Evolutionary conservation across 2,329 filamentous ascomycete genomes (phyloP).

Genomic region (Periconia sp.): DNA sequence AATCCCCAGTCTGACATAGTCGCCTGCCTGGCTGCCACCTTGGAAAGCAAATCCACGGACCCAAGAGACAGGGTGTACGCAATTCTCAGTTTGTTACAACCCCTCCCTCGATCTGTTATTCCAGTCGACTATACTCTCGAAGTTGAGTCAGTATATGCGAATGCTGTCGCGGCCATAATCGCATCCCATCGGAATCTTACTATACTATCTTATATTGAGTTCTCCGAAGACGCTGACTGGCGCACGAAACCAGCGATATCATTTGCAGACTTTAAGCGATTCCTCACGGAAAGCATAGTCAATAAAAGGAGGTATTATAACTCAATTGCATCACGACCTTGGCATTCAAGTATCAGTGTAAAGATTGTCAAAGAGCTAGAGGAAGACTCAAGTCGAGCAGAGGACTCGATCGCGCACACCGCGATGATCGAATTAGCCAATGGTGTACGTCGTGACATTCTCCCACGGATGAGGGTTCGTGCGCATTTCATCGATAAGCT

Average conservation of each 20-base stretch:
- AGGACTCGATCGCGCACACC: no score
- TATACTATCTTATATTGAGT: background rate
- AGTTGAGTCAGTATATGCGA: background rate
- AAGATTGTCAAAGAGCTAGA: no score
- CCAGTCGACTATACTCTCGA: conserved; percentile 11
- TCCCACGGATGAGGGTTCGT: background rate
- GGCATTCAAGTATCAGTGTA: no score
- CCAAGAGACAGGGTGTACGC: conserved; percentile 15
- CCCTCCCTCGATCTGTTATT: conserved; percentile 2
- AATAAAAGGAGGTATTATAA: no score
- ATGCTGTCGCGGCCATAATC: background rate
- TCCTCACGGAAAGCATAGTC: no score
- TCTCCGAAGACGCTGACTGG: no score
- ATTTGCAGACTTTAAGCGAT: no score
- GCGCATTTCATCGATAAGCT: conserved; percentile 2
- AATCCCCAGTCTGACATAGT: conserved; percentile 8
- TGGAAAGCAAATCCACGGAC: conserved; percentile 12
- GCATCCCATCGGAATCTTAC: background rate
- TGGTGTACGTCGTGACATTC: no score
- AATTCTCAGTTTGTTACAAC: conserved; percentile 12
- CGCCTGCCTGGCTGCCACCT: conserved; percentile 9
- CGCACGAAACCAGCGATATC: no score
- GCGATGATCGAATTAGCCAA: no score
- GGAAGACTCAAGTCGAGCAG: no score
- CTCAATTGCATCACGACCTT: no score